A percentile compares a stretch with the other conserved stretches of the same genome.
phyloP scores from a whole-genome alignment of 2,329 filamentous ascomycete genomes.

The Stylonectria norvegica region DNA sequence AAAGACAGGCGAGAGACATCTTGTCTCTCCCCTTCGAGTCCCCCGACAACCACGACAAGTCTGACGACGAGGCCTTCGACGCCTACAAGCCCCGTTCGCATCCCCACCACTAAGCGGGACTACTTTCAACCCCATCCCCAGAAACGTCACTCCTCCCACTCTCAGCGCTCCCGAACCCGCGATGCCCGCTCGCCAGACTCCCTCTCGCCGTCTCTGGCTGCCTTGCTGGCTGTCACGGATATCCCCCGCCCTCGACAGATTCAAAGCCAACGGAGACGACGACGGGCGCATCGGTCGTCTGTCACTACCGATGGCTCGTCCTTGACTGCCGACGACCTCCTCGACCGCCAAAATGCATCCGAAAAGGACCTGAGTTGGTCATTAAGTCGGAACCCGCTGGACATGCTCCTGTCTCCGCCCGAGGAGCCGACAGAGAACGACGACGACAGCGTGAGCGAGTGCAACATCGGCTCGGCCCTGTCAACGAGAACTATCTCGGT shows the following conservation, averaged over 20 bases:
- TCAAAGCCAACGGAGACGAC: constrained; percentile 31
- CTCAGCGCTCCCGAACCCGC: constrained; percentile 35
- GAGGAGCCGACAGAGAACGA: constrained; percentile 52
- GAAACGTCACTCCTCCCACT: constrained; percentile 38
- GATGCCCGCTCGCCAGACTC: constrained; percentile 51
- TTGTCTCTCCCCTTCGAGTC: constrained; percentile 28
- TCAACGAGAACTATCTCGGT: constrained; percentile 56
- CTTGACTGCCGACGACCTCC: constrained; percentile 55
- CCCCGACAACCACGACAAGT: constrained; percentile 26
- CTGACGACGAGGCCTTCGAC: constrained; percentile 29
- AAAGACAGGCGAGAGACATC: constrained; percentile 30
- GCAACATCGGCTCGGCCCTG: constrained; percentile 48
- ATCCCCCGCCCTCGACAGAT: constrained; percentile 50
- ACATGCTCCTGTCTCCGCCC: constrained; percentile 57
- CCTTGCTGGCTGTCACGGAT: constrained; percentile 58
- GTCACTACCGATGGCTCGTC: constrained; percentile 24
- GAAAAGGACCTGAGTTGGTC: constrained; percentile 58
- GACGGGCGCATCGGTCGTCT: too few species aligned
- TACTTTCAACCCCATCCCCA: constrained; percentile 35
- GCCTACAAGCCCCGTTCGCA: constrained; percentile 53
- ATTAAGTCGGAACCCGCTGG: constrained; percentile 53
- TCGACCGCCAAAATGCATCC: constrained; percentile 50
- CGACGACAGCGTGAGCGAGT: constrained; percentile 48
- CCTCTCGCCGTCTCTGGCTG: constrained; percentile 57
- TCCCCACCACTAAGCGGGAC: constrained; percentile 44